Base-by-base conservation (phyloP, 345 rosid species). In the Murraya koenigii region DNA sequence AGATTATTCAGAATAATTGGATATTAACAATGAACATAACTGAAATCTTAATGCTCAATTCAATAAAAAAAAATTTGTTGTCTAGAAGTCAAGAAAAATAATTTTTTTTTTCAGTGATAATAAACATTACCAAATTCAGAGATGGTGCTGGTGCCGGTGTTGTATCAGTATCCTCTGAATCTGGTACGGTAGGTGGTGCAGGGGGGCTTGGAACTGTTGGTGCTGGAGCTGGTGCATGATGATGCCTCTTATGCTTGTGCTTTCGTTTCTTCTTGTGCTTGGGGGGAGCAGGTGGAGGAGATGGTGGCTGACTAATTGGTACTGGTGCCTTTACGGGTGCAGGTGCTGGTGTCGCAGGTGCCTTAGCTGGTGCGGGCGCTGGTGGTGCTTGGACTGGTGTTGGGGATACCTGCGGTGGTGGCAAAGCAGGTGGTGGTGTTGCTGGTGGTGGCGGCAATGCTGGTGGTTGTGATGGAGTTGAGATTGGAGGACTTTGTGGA, bases 61-160 rank as follows among this genome's bases (percentile, higher is more conserved):
- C n/a, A 33, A 64, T 35, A 32, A 54, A 63, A 56, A 30, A n/a
- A n/a, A n/a, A 19, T 71, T 49, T 66, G 35, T 58, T 20, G 11
- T 23, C 39, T 59, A 72, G 75, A 1, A 47, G 62, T 67, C 38
- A 36, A 23, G 69, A 71, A 73, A 58, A 33, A 63, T n/a, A 25
- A 17, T 52, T 0, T 15, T 5, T 6, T 20, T 17, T 71, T 3
- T 36, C 38, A 11, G 19, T 17, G 61, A 58, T 67, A 61, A 78
- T 70, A 75, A 28, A 6, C 49, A 38, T 83, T 86, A 91, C 91
- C 91, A 82, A 78, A 72, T 85, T 85, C 81, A 77, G 81, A 69
- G 81, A 81, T 58, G 98, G 97, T 15, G 97, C 86, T 80, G 97
- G 97, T 77, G 97, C 97, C 58, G 97, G 98, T 36, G 89, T 80